Base-by-base conservation (phyloP, 2,329 filamentous ascomycete genomes). In the Sporothrix phasma region DNA sequence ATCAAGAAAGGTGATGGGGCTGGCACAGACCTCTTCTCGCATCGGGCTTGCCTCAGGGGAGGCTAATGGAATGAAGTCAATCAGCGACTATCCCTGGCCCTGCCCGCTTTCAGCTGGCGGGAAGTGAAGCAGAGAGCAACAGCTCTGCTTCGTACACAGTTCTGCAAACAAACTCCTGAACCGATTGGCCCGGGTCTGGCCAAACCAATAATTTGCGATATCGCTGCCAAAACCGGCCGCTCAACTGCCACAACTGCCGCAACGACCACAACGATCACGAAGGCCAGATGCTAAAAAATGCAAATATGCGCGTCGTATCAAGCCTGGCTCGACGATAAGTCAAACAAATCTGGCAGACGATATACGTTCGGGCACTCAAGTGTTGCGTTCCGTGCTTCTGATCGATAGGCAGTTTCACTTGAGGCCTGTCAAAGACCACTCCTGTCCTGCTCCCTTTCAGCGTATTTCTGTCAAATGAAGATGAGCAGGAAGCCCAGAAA, bases 11-110 rank as follows among this genome's bases (percentile, higher is more conserved):
- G 29, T 8, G 41, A 63, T 45, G 31, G 51, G 37, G 43, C 45
- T 26, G 29, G 43, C 31, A 64, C 29, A 61, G 29, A 47, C 54
- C 43, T 6, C 15, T 22, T 11, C 37, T 24, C n/a, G n/a, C n/a
- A 39, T 39, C 31, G 31, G 43, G 45, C 49, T 61, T 61, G 59
- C 45, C 24, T n/a, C 45, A 61, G 43, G 37, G 45, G 45, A n/a
- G 17, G 51, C 31, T 34, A 60, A 58, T n/a, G 8, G 56, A 26
- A 29, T 41, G 62, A 64, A 64, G 46, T 54, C 56, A 64, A 59
- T 31, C 54, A 53, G 19, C 34, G 17, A 45, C 61, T 8, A 34
- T 47, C 63, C 63, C 63, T 64, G 63, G 56, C 58, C 63, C 61
- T 64, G 47, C 22, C 58, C 24, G 22, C 41, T 34, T 64, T 61